Evolutionary conservation across 1,139 yeast species (phyloP).

Genomic region (Citeromyces siamensis): DNA sequence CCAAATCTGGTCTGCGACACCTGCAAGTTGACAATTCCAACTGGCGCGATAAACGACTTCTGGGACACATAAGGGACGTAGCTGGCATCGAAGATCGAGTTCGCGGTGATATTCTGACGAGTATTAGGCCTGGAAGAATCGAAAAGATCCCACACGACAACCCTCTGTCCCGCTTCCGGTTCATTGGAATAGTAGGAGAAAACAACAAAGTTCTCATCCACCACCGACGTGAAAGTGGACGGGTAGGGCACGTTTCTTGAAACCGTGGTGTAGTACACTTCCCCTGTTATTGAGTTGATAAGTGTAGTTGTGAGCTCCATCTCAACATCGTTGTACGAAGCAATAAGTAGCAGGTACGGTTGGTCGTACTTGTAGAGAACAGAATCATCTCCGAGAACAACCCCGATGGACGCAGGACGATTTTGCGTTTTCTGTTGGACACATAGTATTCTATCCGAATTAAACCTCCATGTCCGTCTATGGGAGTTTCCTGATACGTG

Average conservation of each 20-base stretch:
- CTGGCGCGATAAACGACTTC: slow-evolving; percentile 54
- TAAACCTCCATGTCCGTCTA: not conserved
- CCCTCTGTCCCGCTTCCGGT: slow-evolving; percentile 42
- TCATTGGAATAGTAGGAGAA: slow-evolving; percentile 46
- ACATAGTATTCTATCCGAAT: not conserved
- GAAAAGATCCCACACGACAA: slow-evolving; percentile 69
- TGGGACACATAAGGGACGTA: slow-evolving; percentile 30
- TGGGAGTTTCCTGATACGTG: not conserved
- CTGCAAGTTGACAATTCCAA: slow-evolving; percentile 34
- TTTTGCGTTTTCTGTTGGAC: not conserved
- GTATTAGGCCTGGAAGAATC: slow-evolving; percentile 44
- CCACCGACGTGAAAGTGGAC: slow-evolving; percentile 35
- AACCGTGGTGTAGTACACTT: slow-evolving; percentile 34
- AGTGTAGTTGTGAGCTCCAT: slow-evolving; percentile 31
- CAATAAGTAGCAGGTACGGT: slow-evolving; percentile 51
- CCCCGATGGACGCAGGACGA: slow-evolving; percentile 53
- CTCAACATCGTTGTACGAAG: slow-evolving; percentile 26
- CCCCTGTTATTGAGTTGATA: slow-evolving; percentile 63
- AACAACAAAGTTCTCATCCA: slow-evolving; percentile 80
- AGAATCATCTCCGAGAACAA: slow-evolving; percentile 54
- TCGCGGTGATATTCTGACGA: slow-evolving; percentile 15
- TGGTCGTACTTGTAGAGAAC: slow-evolving; percentile 79
- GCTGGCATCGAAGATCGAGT: slow-evolving; percentile 21
- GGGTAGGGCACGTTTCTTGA: slow-evolving; percentile 26
- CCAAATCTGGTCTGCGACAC: slow-evolving; percentile 62